Evolutionary conservation across 2,329 filamentous ascomycete species (phyloP).

Genomic region (Fusarium falciforme): DNA sequence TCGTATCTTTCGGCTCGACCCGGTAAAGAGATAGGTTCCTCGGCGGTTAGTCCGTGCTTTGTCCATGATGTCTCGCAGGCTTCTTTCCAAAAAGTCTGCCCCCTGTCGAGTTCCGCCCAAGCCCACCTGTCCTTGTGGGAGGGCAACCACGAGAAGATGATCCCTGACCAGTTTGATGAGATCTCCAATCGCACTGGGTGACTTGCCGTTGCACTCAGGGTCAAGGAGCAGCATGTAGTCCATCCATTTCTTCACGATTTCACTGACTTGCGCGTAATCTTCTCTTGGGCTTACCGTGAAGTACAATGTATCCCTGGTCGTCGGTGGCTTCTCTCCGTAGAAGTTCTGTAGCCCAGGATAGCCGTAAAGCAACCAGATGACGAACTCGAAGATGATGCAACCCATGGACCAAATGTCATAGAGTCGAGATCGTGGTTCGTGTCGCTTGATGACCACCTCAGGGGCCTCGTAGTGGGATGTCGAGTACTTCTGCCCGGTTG

Average conservation of each 20-base stretch:
- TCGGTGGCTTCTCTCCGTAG: not conserved
- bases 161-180: constrained; percentile 12
- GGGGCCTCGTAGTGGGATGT: constrained; percentile 31
- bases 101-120: not conserved
- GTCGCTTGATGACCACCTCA: constrained; percentile 9
- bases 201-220: constrained; percentile 10
- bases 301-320: not conserved
- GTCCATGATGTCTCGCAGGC: not conserved
- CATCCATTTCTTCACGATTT: not conserved
- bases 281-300: not conserved
- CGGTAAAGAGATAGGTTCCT: constrained; percentile 16
- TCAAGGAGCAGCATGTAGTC: constrained; percentile 7
- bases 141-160: constrained; percentile 13
- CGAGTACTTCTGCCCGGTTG: constrained; percentile 16
- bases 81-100: not conserved
- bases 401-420: constrained; percentile 50
- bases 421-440: constrained; percentile 24
- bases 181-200: constrained; percentile 7
- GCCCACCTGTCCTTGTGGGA: not conserved
- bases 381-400: constrained; percentile 44
- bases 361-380: constrained; percentile 45
- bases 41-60: not conserved
- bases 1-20: not conserved
- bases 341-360: constrained; percentile 7
- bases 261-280: not conserved